Evolutionary conservation across 1,284 basidiomycete genomes (phyloP), one percentile per base, ranked within the genome.

Genomic region (Malassezia sp.): DNA sequence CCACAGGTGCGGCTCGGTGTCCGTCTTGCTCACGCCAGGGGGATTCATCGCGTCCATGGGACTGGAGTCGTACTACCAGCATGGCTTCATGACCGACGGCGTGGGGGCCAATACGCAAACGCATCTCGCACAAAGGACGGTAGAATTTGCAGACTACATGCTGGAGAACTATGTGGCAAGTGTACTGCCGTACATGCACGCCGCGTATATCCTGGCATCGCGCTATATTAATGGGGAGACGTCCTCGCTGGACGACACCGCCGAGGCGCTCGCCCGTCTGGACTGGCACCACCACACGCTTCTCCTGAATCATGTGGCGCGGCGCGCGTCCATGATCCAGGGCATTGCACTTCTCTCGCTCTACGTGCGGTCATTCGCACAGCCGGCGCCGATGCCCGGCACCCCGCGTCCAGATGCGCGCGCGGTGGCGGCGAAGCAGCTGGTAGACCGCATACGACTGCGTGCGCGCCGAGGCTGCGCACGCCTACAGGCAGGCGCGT

Each of bases 11-110:
- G 55, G n/a, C n/a, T n/a, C 30, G n/a, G 9, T 26, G 10, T 21
- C 2, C 5, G 3, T 21, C 12, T 11, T 2, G 17, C 26, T 33
- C 21, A 49, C n/a, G 20, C 84, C 83, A 6, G 87, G 87, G 24
- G 82, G 87, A 0, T 91, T 91, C 63, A 84, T 91, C 41, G 85
- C 88, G 0, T 90, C 89, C 0, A 80, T 86, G 1, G 91, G 91
- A 1, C 77, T 96, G 44, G 91, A 97, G 67, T 87, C 87, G 0
- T 90, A 82, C 66, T 72, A 79, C 26, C 82, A 84, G 29, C 91
- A 97, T 70, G 90, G 88, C 0, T 84, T 90, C 60, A 54, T 68
- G 14, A 36, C 41, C 17, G 18, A 36, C 12, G 20, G 11, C 11
- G 3, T n/a, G 5, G 17, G 33, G n/a, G 2, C 23, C 1, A 17